These are phyloP conservation scores for Leccinum imitatum DNA, from an alignment of 768 basidiomycete species.

Conservation along the genomic window DNA sequence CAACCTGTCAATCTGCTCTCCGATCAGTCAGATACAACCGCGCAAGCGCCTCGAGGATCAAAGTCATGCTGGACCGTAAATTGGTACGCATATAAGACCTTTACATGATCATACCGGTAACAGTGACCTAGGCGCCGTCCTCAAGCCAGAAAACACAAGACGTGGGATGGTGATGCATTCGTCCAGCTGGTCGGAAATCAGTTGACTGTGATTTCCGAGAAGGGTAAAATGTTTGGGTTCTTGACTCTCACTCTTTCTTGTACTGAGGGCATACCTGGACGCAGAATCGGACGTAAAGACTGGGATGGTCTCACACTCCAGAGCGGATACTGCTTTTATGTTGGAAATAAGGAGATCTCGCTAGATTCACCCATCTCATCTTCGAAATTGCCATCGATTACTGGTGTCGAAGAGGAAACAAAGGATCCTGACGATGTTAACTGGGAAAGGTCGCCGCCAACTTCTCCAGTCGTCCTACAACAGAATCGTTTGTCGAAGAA, in stretches of 20 bases:
- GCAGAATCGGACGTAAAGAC: slow-evolving; percentile 58
- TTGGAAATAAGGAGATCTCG: slow-evolving; percentile 62
- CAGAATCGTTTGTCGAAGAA: slow-evolving; percentile 13
- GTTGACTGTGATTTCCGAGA: slow-evolving; percentile 64
- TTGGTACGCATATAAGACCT: slow-evolving; percentile 45
- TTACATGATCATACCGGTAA: slow-evolving; percentile 5
- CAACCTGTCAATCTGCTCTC: slow-evolving; percentile 41
- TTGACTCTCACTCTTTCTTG: background rate
- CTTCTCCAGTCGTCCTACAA: slow-evolving; percentile 7
- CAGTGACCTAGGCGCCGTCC: slow-evolving; percentile 59
- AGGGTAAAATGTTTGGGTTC: slow-evolving; percentile 59
- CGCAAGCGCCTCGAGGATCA: slow-evolving; percentile 12
- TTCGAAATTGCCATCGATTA: slow-evolving; percentile 51
- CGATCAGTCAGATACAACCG: slow-evolving; percentile 9
- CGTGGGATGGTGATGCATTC: slow-evolving; percentile 82
- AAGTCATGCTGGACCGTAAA: slow-evolving; percentile 64
- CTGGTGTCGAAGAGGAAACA: slow-evolving; percentile 31
- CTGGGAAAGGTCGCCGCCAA: slow-evolving; percentile 16
- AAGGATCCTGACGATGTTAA: slow-evolving; percentile 22
- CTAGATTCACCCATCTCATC: slow-evolving; percentile 51
- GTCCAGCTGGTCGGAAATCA: slow-evolving; percentile 51
- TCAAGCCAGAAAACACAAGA: slow-evolving; percentile 74
- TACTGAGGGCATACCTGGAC: slow-evolving; percentile 8
- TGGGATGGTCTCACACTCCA: slow-evolving; percentile 57
- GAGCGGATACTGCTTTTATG: slow-evolving; percentile 40